Base-by-base conservation (phyloP, 2,329 filamentous ascomycete genomes). In the Aspergillus tubingensis region DNA sequence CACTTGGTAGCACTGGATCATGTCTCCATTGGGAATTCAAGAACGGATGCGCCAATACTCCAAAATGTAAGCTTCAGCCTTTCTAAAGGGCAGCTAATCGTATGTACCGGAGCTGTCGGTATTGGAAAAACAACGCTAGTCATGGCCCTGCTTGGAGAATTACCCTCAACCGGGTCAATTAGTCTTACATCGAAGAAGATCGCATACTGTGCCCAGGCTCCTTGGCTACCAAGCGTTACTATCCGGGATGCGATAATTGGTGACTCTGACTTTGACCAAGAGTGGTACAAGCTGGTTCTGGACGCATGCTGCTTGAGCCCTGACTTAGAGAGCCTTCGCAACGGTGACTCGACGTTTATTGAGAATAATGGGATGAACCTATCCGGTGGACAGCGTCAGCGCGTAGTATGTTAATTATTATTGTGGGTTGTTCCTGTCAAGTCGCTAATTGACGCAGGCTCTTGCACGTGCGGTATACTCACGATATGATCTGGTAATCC, bases 71-170 rank as follows among this genome's bases (percentile, higher is more conserved):
- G 21, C 19, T 21, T 47, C 6, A 17, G 23, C 1, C 2, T 58
- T 8, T 6, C 6, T 11, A 32, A 6, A 3, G 49, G 56, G 2
- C 23, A 36, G 3, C 25, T 54, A 8, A 10, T 47, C 2, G 44
- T 58, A 8, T 19, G n/a, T 8, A 21, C 32, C 5, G 62, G 62
- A 3, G 55, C 62, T 3, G 52, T 57, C 32, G 62, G 59, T 3
- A 39, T 36, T 8, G 62, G 62, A 5, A 62, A 63, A 23, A 43
- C 59, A 2, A 62, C 43, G 7, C 13, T 64, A 8, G 19, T 49
- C 3, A 38, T 48, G 11, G 44, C 57, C 13, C 38, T 58, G 10
- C 30, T 62, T 2, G 60, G 62, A 5, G 60, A 64, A 15, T 8
- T 55, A 13, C 3, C 23, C 11, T 30, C 17, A 8, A 15, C 13